These are phyloP conservation scores for Whalleya microplaca DNA, from an alignment of 2,329 filamentous ascomycete species.

Conservation along the genomic window DNA sequence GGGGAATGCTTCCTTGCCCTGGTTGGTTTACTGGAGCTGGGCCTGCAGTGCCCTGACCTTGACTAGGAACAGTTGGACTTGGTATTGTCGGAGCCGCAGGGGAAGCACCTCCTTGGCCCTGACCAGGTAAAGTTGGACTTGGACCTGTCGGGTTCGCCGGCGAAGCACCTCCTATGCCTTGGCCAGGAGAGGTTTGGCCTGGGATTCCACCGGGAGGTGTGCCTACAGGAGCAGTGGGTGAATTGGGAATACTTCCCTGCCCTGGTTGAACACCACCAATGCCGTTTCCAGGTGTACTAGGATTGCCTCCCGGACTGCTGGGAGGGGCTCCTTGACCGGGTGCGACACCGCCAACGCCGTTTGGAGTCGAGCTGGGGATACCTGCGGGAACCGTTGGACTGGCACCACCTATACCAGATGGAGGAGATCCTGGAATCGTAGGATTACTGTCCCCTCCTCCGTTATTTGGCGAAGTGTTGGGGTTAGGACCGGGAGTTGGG, in stretches of 20 bases:
- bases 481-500: neutral
- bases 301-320: conserved; percentile 10
- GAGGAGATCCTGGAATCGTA: neutral
- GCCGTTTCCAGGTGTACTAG: conserved; percentile 4
- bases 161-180: conserved; percentile 10
- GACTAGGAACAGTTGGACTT: conserved; percentile 1
- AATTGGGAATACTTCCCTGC: conserved; percentile 3
- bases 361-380: neutral
- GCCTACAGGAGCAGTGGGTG: conserved; percentile 1
- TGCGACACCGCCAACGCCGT: conserved; percentile 1
- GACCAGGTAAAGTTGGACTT: neutral
- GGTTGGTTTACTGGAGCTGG: neutral
- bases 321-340: conserved; percentile 8
- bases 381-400: neutral
- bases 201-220: conserved; percentile 13
- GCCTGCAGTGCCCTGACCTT: neutral
- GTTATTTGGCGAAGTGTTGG: conserved; percentile 3
- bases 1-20: neutral
- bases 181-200: conserved; percentile 1
- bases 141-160: neutral
- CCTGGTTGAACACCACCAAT: conserved; percentile 8
- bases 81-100: neutral
- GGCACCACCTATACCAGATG: neutral
- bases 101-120: neutral
- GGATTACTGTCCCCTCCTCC: conserved; percentile 1